Percentiles rank a stretch among this genome's conserved stretches.
These are phyloP conservation scores for Raphanus hybrid DNA, from an alignment of 441 rosid genomes.

Conservation along the genomic window DNA sequence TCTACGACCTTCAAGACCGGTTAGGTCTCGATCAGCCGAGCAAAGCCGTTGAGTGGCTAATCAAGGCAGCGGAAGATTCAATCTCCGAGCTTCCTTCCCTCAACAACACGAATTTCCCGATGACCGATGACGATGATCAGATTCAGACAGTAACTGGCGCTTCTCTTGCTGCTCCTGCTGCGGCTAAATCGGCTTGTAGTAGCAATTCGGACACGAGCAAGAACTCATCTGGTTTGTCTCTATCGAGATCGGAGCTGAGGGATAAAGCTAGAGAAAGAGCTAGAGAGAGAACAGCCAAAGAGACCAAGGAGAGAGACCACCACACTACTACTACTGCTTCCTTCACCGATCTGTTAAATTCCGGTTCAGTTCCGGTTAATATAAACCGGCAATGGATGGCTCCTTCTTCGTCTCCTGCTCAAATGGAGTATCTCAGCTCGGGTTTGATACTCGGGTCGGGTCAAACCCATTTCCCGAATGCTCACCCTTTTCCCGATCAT, in stretches of 20 bases:
- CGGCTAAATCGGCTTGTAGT: constrained; percentile 91
- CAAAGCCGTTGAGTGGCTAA: constrained; percentile 94
- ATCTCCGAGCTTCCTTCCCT: constrained; percentile 88
- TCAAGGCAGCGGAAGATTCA: constrained; percentile 80
- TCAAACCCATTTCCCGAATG: constrained; percentile 70
- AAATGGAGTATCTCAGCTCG: constrained; percentile 72
- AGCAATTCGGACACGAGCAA: constrained; percentile 94
- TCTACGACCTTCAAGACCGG: constrained; percentile 93
- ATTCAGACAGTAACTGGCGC: constrained; percentile 46
- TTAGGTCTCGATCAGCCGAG: constrained; percentile 96
- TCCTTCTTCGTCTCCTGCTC: constrained; percentile 40
- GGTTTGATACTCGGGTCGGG: constrained; percentile 61
- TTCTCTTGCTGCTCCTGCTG: neutral
- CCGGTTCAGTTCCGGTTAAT: constrained; percentile 47
- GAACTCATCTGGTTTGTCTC: constrained; percentile 77
- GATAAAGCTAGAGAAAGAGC: constrained; percentile 80
- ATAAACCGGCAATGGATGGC: constrained; percentile 41
- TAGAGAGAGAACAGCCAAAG: constrained; percentile 78
- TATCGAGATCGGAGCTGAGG: constrained; percentile 67
- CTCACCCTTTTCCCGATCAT: constrained; percentile 34
- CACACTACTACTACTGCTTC: constrained; percentile 46
- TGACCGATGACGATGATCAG: constrained; percentile 52
- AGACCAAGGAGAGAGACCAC: constrained; percentile 58
- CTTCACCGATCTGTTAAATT: constrained; percentile 79
- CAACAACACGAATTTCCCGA: constrained; percentile 55